These are phyloP conservation scores for Drosera capensis DNA, from an alignment of 148 eudicot species.

Conservation along the genomic window DNA sequence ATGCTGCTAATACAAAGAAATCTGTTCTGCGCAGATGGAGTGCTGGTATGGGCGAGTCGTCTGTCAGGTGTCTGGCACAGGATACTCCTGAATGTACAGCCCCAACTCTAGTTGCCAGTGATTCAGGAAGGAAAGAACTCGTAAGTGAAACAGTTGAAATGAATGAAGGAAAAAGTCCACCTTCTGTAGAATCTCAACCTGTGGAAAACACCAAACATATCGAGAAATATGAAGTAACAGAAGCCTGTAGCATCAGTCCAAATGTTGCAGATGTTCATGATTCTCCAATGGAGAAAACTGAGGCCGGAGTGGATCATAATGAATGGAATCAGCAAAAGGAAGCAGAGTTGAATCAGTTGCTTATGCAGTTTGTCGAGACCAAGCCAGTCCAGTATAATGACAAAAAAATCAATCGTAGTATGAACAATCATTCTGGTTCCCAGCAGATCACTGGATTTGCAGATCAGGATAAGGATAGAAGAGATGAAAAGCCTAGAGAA, in stretches of 20 bases:
- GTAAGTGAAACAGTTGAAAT: slow-evolving; percentile 7
- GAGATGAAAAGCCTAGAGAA: slow-evolving; percentile 35
- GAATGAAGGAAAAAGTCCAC: slow-evolving; percentile 13
- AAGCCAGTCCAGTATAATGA: slow-evolving; percentile 31
- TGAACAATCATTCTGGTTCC: slow-evolving; percentile 18
- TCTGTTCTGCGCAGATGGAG: slow-evolving; percentile 95
- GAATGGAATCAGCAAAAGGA: slow-evolving; percentile 87
- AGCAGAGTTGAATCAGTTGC: slow-evolving; percentile 72
- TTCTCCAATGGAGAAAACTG: slow-evolving; percentile 25
- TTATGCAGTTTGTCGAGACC: slow-evolving; percentile 60
- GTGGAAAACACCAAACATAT: slow-evolving; percentile 22
- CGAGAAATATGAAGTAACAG: slow-evolving; percentile 14
- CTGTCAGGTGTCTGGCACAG: slow-evolving; percentile 21
- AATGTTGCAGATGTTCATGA: slow-evolving; percentile 17
- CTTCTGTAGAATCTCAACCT: slow-evolving; percentile 9
- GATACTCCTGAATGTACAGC: slow-evolving; percentile 18
- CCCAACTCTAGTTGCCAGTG: slow-evolving; percentile 17
- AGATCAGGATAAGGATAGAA: slow-evolving; percentile 40
- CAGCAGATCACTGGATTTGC: slow-evolving; percentile 30
- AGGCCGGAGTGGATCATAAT: slow-evolving; percentile 51
- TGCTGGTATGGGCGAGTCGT: slow-evolving; percentile 45
- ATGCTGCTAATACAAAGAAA: slow-evolving; percentile 34
- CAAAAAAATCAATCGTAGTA: slow-evolving; percentile 18
- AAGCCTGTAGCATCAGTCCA: slow-evolving; percentile 11
- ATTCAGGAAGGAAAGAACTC: slow-evolving; percentile 16